phyloP scores from a whole-genome alignment of 768 basidiomycete species.

The Calocybe gangraenosa region DNA sequence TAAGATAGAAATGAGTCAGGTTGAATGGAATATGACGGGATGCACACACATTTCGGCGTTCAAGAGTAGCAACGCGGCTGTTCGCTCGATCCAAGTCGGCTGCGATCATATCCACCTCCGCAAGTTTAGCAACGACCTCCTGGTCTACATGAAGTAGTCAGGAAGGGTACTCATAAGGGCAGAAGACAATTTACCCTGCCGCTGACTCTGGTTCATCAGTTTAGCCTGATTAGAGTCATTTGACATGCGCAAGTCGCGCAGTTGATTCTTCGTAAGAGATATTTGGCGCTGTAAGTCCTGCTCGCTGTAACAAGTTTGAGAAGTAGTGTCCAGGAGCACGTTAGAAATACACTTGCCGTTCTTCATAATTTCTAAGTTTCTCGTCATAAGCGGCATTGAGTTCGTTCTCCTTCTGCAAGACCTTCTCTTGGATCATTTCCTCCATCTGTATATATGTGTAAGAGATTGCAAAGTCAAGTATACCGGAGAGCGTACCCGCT shows the following conservation, averaged over 20 bases:
- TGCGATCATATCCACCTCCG: slow-evolving; percentile 92
- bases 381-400: slow-evolving; percentile 97
- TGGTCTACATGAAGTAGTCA: slow-evolving; percentile 55
- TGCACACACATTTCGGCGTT: slow-evolving; percentile 78
- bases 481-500: slow-evolving; percentile 50
- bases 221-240: slow-evolving; percentile 93
- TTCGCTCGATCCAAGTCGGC: slow-evolving; percentile 96
- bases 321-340: not conserved
- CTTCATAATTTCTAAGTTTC: slow-evolving; percentile 92
- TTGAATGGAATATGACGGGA: not conserved
- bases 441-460: slow-evolving; percentile 71
- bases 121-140: slow-evolving; percentile 84
- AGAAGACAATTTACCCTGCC: slow-evolving; percentile 60
- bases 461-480: not conserved
- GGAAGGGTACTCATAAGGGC: not conserved
- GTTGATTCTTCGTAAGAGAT: slow-evolving; percentile 79
- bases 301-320: slow-evolving; percentile 50
- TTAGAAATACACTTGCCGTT: slow-evolving; percentile 55
- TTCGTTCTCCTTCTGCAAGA: slow-evolving; percentile 92
- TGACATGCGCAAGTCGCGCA: slow-evolving; percentile 84
- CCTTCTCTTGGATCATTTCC: slow-evolving; percentile 82
- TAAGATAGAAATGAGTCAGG: slow-evolving; percentile 25
- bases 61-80: slow-evolving; percentile 85
- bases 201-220: slow-evolving; percentile 84
- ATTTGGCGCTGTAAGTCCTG: slow-evolving; percentile 92